phyloP scores from a whole-genome alignment of 306 rosid genomes.

The Pyrus communis region DNA sequence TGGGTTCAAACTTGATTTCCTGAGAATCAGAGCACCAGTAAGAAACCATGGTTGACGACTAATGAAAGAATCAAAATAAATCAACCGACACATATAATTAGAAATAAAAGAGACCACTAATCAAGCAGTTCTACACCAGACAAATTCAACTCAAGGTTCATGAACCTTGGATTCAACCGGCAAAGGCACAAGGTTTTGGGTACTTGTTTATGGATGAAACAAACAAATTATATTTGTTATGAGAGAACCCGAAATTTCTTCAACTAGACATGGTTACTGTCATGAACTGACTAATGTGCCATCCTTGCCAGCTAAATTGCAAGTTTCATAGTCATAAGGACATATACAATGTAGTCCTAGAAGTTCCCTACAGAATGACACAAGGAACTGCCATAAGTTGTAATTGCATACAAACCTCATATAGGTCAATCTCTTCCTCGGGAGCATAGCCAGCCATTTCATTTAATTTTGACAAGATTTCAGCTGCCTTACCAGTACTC shows the following conservation, averaged over 20 bases:
- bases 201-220: not conserved
- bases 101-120: not conserved
- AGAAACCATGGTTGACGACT: conserved; percentile 1
- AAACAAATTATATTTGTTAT: not conserved
- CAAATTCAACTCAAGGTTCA: not conserved
- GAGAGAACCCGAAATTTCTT: not conserved
- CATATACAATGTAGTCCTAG: not conserved
- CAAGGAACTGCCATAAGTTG: not conserved
- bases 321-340: not conserved
- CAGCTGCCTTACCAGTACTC: conserved; percentile 66
- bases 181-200: not conserved
- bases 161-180: not conserved
- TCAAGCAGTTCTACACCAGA: not conserved
- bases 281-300: not conserved
- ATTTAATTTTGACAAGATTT: conserved; percentile 59
- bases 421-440: conserved; percentile 84
- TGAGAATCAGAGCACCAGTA: conserved; percentile 16
- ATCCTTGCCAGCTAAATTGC: not conserved
- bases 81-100: not conserved
- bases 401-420: conserved; percentile 56
- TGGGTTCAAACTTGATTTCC: conserved; percentile 97
- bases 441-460: conserved; percentile 83
- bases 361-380: not conserved
- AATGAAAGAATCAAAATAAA: not conserved
- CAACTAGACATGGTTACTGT: not conserved